These are phyloP conservation scores for Murraya koenigii DNA, from an alignment of 345 rosid species.

Conservation along the genomic window DNA sequence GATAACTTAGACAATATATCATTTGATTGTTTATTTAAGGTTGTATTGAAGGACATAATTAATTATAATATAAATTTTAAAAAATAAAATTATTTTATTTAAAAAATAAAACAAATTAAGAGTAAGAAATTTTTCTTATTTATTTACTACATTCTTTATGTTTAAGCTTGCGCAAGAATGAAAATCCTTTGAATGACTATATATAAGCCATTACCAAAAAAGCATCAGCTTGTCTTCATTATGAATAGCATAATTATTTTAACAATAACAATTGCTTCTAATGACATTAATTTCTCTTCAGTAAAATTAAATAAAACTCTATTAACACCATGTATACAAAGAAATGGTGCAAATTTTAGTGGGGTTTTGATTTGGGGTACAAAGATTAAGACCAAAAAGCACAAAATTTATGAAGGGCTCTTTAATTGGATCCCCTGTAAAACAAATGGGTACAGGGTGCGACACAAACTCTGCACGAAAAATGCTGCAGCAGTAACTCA, in stretches of 20 bases:
- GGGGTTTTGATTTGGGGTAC: neutral
- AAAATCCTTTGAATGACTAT: neutral
- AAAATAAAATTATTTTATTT: too few relatives aligned
- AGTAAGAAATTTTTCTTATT: too few relatives aligned
- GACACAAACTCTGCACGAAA: slow-evolving; percentile 10
- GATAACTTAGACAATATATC: neutral
- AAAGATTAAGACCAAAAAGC: slow-evolving; percentile 2
- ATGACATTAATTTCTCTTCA: slow-evolving; percentile 3
- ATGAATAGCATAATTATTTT: neutral
- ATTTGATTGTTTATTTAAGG: too few relatives aligned
- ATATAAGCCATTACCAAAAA: neutral
- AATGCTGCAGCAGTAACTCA: slow-evolving; percentile 1
- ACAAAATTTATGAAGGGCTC: slow-evolving; percentile 18
- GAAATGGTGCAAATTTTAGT: slow-evolving; percentile 11
- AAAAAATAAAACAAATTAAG: too few relatives aligned
- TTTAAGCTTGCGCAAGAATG: too few relatives aligned
- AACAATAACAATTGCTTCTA: neutral
- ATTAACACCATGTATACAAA: slow-evolving; percentile 18
- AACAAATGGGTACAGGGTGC: slow-evolving; percentile 11
- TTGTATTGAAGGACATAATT: too few relatives aligned
- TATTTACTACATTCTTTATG: too few relatives aligned
- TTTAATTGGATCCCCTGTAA: slow-evolving; percentile 5
- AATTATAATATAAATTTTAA: too few relatives aligned
- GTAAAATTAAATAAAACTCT: slow-evolving; percentile 2
- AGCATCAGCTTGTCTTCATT: neutral